Evolutionary conservation across 2,329 filamentous ascomycete genomes (phyloP).

Genomic region (Exophiala oligosperma): DNA sequence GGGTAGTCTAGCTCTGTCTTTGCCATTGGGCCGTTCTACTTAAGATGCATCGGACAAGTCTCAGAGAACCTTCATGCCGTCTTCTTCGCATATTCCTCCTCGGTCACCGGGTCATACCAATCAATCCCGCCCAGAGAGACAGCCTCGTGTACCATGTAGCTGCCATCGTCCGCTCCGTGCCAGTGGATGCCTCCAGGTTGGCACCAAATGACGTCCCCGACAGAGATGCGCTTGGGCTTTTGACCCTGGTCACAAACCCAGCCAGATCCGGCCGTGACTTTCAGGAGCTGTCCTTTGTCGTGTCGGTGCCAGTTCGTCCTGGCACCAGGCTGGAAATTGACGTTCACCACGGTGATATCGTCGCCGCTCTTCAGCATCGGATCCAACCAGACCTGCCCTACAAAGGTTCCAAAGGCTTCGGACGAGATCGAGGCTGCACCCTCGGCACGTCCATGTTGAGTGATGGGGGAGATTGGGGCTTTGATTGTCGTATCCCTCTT

Average conservation of each 20-base stretch:
- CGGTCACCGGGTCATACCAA: conserved; percentile 39
- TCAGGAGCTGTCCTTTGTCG: conserved; percentile 44
- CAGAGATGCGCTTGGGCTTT: conserved; percentile 36
- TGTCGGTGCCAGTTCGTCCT: conserved; percentile 49
- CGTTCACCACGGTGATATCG: conserved; percentile 35
- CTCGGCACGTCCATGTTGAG: no score
- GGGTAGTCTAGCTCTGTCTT: no score
- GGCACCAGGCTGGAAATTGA: conserved; percentile 45
- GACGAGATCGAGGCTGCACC: not conserved
- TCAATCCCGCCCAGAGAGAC: conserved; percentile 38
- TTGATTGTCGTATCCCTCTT: no score
- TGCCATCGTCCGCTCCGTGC: conserved; percentile 46
- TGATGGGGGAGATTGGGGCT: no score
- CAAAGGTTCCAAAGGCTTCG: conserved; percentile 25
- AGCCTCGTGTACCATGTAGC: conserved; percentile 43
- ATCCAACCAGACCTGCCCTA: conserved; percentile 36
- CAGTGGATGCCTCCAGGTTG: conserved; percentile 45
- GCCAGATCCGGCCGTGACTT: conserved; percentile 41
- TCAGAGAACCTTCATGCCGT: not conserved
- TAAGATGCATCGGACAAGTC: no score
- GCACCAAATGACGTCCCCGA: conserved; percentile 44
- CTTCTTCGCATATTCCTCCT: conserved; percentile 36
- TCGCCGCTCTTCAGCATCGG: conserved; percentile 30
- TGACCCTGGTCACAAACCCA: conserved; percentile 45
- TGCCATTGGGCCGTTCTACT: no score